Evolutionary conservation across 2,329 filamentous ascomycete genomes (phyloP), one percentile per base, ranked within the genome.

Genomic region (Trichoderma sp.): DNA sequence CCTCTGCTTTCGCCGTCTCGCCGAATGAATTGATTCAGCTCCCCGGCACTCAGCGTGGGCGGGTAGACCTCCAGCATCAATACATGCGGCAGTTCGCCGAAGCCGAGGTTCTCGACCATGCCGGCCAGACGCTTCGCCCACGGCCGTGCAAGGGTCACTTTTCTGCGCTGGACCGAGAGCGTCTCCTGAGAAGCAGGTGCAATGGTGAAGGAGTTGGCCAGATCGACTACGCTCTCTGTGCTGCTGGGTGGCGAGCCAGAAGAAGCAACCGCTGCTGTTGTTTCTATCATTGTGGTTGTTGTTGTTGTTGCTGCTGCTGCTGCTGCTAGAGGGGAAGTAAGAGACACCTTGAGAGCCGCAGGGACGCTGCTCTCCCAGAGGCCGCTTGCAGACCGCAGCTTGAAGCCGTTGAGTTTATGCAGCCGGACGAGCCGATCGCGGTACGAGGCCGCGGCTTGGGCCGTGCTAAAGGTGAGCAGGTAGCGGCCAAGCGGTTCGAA

Each of bases 401-500:
- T 77, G 58, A 76, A 70, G 16, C 74, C 75, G 61, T 76, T 72
- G 58, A 80, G 76, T 26, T 72, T 71, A 60, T 80, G 75, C 16
- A 81, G 74, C 49, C 77, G 79, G 24, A 76, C 70, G 68, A 81
- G 70, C 63, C 77, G 76, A 68, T 75, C 75, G 66, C 86, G 84
- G 77, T 92, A 94, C 51, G 86, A 82, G 8, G 81, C 76, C 0
- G 91, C 91, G 14, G 88, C 86, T n/a, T 82, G 79, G 21, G 81
- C 75, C 26, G 82, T 85, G 70, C 85, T 82, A 81, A 94, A 95
- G 66, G 92, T 82, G 67, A 95, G 80, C 78, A 87, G 89, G 80
- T 94, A 94, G 73, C 84, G 84, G 69, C 87, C 89, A 1, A 86
- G 78, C 4, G 88, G 86, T 68, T 87, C 86, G 60, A 92, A 83